Evolutionary conservation across 2,329 filamentous ascomycete genomes (phyloP).

Genomic region (Grosmannia serpens): DNA sequence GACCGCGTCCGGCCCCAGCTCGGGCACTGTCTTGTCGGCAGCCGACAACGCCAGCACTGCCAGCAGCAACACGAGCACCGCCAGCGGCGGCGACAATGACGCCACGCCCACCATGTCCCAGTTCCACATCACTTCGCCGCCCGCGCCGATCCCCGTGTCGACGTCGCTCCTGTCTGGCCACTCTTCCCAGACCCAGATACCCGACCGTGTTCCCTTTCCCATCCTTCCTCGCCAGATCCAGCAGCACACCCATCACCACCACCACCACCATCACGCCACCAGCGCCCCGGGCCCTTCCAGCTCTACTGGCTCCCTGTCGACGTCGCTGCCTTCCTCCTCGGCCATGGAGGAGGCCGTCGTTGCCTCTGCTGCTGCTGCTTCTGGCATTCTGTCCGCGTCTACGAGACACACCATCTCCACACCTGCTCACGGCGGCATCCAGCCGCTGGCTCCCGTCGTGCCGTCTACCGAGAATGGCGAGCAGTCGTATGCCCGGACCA

Average conservation of each 20-base stretch:
- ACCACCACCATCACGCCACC: constrained; percentile 23
- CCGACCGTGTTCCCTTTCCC: background rate
- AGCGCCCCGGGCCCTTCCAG: background rate
- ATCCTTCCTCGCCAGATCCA: constrained; percentile 9
- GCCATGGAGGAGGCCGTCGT: background rate
- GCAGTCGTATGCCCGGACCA: constrained; percentile 60
- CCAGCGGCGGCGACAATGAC: constrained; percentile 28
- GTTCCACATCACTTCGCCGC: constrained; percentile 57
- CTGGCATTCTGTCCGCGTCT: background rate
- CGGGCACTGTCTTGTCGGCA: background rate
- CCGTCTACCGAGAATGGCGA: constrained; percentile 49
- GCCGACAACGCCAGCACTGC: background rate
- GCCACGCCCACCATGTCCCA: constrained; percentile 48
- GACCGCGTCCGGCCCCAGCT: constrained; percentile 12
- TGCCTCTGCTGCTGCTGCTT: constrained; percentile 1
- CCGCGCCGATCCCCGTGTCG: constrained; percentile 38
- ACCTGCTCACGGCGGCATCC: constrained; percentile 40
- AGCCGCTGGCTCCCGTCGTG: constrained; percentile 56
- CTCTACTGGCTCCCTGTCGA: background rate
- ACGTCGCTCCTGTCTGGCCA: background rate
- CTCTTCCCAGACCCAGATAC: background rate
- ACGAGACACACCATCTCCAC: constrained; percentile 32
- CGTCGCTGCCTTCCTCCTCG: background rate
- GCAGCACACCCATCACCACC: constrained; percentile 21
- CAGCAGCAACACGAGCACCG: background rate